Evolutionary conservation across 345 rosid genomes (phyloP).

Genomic region (Gossypium ekmanianum): DNA sequence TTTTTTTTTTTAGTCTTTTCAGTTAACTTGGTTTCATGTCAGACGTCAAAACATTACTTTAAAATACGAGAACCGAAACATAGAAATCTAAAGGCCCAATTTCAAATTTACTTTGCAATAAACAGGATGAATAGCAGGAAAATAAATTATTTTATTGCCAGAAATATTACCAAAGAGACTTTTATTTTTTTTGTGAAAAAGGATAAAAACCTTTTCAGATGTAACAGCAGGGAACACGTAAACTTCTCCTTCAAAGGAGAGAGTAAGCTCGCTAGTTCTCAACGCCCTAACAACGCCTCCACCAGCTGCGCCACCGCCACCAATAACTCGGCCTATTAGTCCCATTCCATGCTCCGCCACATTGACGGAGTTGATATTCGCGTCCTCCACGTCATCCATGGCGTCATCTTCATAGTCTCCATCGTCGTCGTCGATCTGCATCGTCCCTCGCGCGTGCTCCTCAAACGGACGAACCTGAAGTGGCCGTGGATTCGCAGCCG

Average conservation of each 20-base stretch:
- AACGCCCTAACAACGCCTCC: slow-evolving; percentile 35
- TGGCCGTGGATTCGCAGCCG: slow-evolving; percentile 52
- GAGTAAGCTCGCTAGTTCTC: slow-evolving; percentile 65
- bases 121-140: background rate
- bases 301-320: slow-evolving; percentile 7
- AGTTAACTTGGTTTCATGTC: no score
- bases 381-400: slow-evolving; percentile 41
- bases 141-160: background rate
- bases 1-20: no score
- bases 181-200: background rate
- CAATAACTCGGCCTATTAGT: background rate
- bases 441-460: slow-evolving; percentile 23
- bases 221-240: slow-evolving; percentile 69
- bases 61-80: background rate
- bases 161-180: background rate
- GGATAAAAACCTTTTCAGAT: slow-evolving; percentile 43
- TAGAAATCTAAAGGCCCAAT: background rate
- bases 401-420: slow-evolving; percentile 40
- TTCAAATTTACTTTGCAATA: background rate
- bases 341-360: slow-evolving; percentile 28
- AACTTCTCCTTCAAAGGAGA: slow-evolving; percentile 73
- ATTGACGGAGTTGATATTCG: slow-evolving; percentile 35
- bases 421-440: slow-evolving; percentile 45
- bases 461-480: slow-evolving; percentile 43
- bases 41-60: background rate